Base-by-base conservation (phyloP, 1,139 yeast genomes). In the Debaryomyces robertsiae region DNA sequence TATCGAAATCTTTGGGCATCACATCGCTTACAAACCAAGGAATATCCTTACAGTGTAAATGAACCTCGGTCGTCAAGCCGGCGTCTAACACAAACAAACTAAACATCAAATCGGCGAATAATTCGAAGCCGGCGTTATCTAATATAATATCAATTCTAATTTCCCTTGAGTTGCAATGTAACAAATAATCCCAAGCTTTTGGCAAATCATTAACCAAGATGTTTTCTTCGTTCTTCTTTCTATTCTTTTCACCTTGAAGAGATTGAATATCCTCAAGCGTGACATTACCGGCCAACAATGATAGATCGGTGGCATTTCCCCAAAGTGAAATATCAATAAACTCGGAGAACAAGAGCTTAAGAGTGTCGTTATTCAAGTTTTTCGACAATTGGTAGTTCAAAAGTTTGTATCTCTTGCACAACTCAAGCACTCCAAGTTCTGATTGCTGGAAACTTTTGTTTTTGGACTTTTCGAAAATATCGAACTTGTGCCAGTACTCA, bases 1-100 rank as follows among this genome's bases (percentile, higher is more conserved):
- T 64, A 34, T 73, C 71, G 49, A 88, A 80, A 63, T 93, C 99
- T 52, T 82, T 81, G 18, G 88, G 79, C 79, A 90, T 81, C 10
- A 94, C 94, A 61, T 93, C 99, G 54, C 96, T 87, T 15, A 93
- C 98, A 82, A 93, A 91, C 95, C 98, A 93, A 30, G 98, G 98
- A 47, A 89, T 77, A 43, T 82, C 80, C 64, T 93, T 93, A 50
- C 95, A 90, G 63, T 94, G 98, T 49, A 94, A 72, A 19, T 82
- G 84, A 45, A 93, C 79, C 39, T 76, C 68, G 18, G 70, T 65
- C 13, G 81, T 82, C 30, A 91, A 61, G 17, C 77, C 75, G 13
- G 89, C 67, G 53, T 91, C 95, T 33, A 94, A 70, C 43, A 90
- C 65, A 61, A 89, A 90, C 40, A 89, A 67, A 1, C 86, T 75